These are phyloP conservation scores for Candolleomyces efflorescens DNA, from an alignment of 768 basidiomycete genomes.

Conservation along the genomic window DNA sequence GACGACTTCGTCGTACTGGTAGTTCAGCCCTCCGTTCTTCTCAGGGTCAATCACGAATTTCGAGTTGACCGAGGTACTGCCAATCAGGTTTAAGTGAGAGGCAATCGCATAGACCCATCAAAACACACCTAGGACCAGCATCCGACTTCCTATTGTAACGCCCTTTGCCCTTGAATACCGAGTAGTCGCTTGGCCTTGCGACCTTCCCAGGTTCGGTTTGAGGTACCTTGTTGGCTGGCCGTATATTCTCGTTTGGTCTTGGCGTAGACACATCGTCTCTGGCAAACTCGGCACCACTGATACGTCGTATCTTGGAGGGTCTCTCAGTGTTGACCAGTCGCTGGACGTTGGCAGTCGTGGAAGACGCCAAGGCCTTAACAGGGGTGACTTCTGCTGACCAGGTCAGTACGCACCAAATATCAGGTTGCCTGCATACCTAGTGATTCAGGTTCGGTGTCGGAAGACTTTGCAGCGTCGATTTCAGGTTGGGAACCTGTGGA, in stretches of 20 bases:
- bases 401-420: background rate
- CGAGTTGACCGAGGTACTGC: conserved; percentile 49
- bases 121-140: conserved; percentile 22
- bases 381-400: background rate
- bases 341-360: background rate
- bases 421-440: background rate
- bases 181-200: conserved; percentile 2
- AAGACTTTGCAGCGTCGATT: background rate
- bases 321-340: conserved; percentile 1
- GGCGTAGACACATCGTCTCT: conserved; percentile 1
- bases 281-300: background rate
- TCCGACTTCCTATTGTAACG: conserved; percentile 11
- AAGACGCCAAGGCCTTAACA: background rate
- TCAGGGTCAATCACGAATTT: conserved; percentile 62
- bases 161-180: conserved; percentile 11
- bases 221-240: background rate
- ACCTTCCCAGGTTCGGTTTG: conserved; percentile 5
- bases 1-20: conserved; percentile 76
- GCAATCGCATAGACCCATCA: background rate
- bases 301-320: conserved; percentile 1
- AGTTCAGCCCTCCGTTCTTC: conserved; percentile 60
- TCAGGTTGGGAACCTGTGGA: background rate
- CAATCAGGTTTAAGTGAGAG: background rate
- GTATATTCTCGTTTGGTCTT: conserved; percentile 3
- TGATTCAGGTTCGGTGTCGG: conserved; percentile 11